Base-by-base conservation (phyloP, 2,329 filamentous ascomycete species). In the Calcarisporium arbuscula region DNA sequence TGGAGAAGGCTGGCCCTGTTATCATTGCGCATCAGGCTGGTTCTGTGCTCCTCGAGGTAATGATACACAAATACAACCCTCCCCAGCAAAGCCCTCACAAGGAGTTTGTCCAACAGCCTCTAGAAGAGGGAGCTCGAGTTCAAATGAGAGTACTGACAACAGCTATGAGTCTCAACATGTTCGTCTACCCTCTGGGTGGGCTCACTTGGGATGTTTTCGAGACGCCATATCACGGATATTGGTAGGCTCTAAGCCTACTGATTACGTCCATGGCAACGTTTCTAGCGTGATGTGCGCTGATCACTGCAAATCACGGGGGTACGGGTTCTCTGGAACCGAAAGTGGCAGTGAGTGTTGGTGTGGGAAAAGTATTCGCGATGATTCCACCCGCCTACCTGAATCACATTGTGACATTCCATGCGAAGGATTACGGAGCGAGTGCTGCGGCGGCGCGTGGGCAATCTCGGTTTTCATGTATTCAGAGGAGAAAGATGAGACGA, bases 341-440 rank as follows among this genome's bases (percentile, higher is more conserved):
- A 68, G 66, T 41, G 58, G 56, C 7, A 50, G 53, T 15, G 66
- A 76, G 45, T 77, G 73, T 49, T 77, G 65, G 58, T 78, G 70
- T 42, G 66, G 61, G 21, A 43, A 45, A 9, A 39, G 39, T 4
- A 47, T 54, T 21, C 47, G 40, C 5, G 42, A 43, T 30, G 44
- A 49, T 30, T 43, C 44, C 4, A 35, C 50, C 15, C 39, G 43
- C 21, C 33, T 53, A 12, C 50, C 51, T 4, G 48, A 52, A 17
- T 41, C 30, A 5, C 46, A 42, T 16, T 56, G 52, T 20, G 38
- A 41, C 19, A 44, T 39, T 14, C 33, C 43, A 4, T 54, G 49
- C 26, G 39, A 44, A 26, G 47, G 43, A 2, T 26, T 41, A 8
- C 28, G 23, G 5, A 37, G 29, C 11, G 36, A 42, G 10, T 36